phyloP scores from a whole-genome alignment of 208 protist genomes.

The Trypanosomatidae sp. region DNA sequence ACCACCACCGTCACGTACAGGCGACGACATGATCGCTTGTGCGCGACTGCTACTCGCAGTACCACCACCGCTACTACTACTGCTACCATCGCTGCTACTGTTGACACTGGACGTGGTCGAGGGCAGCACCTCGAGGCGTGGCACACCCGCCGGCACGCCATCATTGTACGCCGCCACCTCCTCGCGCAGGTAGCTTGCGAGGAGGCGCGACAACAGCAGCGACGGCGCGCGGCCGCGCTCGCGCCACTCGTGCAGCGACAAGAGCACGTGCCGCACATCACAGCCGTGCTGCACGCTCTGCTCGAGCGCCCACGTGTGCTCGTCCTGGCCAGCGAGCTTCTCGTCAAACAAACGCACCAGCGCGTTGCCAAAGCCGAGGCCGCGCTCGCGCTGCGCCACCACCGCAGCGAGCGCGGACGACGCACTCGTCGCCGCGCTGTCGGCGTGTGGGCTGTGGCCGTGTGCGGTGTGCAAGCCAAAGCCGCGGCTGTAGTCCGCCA shows the following conservation, averaged over 20 bases:
- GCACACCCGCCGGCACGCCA: slow-evolving; percentile 43
- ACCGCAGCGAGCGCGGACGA: slow-evolving; percentile 8
- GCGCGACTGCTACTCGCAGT: slow-evolving; percentile 2
- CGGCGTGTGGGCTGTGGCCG: slow-evolving; percentile 55
- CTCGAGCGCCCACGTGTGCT: slow-evolving; percentile 50
- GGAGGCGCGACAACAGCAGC: slow-evolving; percentile 33
- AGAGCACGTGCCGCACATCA: slow-evolving; percentile 45
- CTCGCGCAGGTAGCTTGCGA: slow-evolving; percentile 46
- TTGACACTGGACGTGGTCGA: background rate
- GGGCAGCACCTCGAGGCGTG: slow-evolving; percentile 23
- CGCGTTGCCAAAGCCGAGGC: slow-evolving; percentile 40
- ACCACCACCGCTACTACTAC: background rate
- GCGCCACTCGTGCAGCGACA: slow-evolving; percentile 78
- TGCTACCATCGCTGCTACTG: background rate
- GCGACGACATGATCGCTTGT: too few relatives aligned
- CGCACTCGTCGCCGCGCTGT: slow-evolving; percentile 46
- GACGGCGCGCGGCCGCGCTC: slow-evolving; percentile 54
- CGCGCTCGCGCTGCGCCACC: slow-evolving; percentile 32
- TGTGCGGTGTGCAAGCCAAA: slow-evolving; percentile 81
- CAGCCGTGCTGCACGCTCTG: slow-evolving; percentile 25
- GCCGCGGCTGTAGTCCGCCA: slow-evolving; percentile 61
- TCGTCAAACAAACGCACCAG: slow-evolving; percentile 75
- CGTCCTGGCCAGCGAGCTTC: slow-evolving; percentile 47
- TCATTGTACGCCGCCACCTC: slow-evolving; percentile 67
- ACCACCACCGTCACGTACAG: too few relatives aligned